Evolutionary conservation across 768 basidiomycete species (phyloP).

Genomic region (Gloeophyllum trabeum): DNA sequence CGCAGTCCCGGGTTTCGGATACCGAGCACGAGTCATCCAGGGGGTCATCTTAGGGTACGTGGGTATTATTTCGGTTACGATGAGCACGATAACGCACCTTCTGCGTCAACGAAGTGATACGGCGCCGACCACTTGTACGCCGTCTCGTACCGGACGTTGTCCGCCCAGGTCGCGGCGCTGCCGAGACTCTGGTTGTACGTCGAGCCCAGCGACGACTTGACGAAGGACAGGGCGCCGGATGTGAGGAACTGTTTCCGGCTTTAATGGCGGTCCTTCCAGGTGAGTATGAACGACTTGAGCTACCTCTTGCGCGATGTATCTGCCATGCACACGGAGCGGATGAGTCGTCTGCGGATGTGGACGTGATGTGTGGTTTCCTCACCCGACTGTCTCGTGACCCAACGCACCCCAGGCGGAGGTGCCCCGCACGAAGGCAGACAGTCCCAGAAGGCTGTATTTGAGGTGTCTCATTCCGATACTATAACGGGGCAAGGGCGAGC

Average conservation of each 20-base stretch:
- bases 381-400: conserved; percentile 1
- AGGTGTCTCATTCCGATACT: background rate
- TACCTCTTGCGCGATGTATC: conserved; percentile 1
- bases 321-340: background rate
- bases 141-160: conserved; percentile 28
- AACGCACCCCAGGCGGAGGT: background rate
- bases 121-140: conserved; percentile 16
- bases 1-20: conserved; percentile 33
- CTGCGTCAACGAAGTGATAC: conserved; percentile 40
- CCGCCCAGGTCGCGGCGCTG: conserved; percentile 42
- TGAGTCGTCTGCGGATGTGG: no score
- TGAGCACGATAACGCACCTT: conserved; percentile 12
- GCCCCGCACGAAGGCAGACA: background rate
- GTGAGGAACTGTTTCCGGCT: conserved; percentile 30
- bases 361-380: background rate
- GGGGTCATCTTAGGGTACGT: conserved; percentile 24
- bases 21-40: conserved; percentile 39
- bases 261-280: background rate
- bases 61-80: conserved; percentile 1
- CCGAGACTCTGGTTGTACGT: conserved; percentile 34
- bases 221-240: conserved; percentile 34
- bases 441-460: background rate
- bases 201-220: conserved; percentile 30
- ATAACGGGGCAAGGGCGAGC: no score
- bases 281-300: background rate